phyloP scores from a whole-genome alignment of 2,329 filamentous ascomycete species.

The Ilyonectria mors-panacis region DNA sequence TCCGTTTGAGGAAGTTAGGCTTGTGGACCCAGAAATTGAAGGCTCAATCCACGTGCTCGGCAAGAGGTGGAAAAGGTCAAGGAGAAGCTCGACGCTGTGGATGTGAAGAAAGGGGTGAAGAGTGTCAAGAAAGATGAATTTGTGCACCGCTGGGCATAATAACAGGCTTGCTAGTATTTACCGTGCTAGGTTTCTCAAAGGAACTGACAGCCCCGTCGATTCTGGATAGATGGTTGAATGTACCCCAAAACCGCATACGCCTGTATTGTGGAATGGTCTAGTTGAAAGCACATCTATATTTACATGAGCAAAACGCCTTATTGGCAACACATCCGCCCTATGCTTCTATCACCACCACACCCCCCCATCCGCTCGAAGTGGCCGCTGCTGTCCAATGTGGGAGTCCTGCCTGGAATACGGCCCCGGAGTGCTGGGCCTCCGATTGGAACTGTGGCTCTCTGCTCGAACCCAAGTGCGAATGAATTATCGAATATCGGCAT shows the following conservation, averaged over 20 bases:
- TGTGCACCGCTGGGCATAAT: slow-evolving; percentile 51
- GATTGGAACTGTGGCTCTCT: neutral
- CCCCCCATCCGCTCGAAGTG: neutral
- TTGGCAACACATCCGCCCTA: slow-evolving; percentile 17
- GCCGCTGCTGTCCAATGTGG: neutral
- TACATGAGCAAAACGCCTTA: slow-evolving; percentile 27
- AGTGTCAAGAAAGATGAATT: slow-evolving; percentile 67
- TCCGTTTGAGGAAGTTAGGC: slow-evolving; percentile 61
- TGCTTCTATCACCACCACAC: slow-evolving; percentile 15
- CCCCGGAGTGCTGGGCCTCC: neutral
- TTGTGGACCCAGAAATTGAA: slow-evolving; percentile 69
- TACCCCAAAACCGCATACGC: slow-evolving; percentile 23
- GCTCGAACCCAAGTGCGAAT: neutral
- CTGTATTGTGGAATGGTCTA: slow-evolving; percentile 31
- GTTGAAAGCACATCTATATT: slow-evolving; percentile 30
- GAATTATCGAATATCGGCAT: neutral
- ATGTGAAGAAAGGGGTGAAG: slow-evolving; percentile 55
- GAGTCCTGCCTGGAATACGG: neutral
- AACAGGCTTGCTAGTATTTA: neutral
- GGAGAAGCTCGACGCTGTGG: slow-evolving; percentile 56
- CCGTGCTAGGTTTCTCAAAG: neutral
- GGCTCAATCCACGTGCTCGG: slow-evolving; percentile 63
- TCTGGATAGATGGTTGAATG: slow-evolving; percentile 1
- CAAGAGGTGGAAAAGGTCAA: slow-evolving; percentile 61
- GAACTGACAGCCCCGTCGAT: neutral